Evolutionary conservation across 805 yeast genomes (phyloP), one percentile per base, ranked within the genome.

Genomic region (Isabelozyma pseudorhagii): DNA sequence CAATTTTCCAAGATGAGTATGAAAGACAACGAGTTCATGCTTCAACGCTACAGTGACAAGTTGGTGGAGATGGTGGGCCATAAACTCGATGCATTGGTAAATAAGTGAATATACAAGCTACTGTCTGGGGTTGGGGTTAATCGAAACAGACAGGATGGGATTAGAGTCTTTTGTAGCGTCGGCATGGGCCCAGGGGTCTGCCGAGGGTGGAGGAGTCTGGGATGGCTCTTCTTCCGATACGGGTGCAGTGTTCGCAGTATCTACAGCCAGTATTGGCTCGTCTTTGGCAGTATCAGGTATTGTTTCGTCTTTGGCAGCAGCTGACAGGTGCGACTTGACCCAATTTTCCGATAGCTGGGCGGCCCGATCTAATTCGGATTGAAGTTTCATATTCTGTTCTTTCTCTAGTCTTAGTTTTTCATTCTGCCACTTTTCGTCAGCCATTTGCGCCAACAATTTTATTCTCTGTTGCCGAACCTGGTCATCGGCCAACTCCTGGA

Each of bases 401-500:
- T 63, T 55, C 53, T 72, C 72, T 44, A 69, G 56, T 14, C 71
- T 53, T 14, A 56, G 45, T 53, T 73, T 73, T 49, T 74, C 79
- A 38, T 55, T 40, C 4, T 57, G 50, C 74, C 80, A 71, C 48
- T 74, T 71, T 29, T 63, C 66, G 43, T 77, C 79, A 8, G 77
- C 80, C 42, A 75, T 75, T 45, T 66, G 64, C 3, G 83, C 82
- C 54, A 82, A 67, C 8, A 74, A 55, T 60, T 81, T 79, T 54
- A 88, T 71, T 13, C 70, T 71, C 40, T 71, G 72, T 45, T 82
- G 81, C 38, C 96, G 72, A 29, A 69, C 58, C 56, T 81, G 73
- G 56, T 89, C 96, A 2, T 67, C 69, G 1, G 77, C 54, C 39
- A 89, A 74, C 52, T 89, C 96, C 38, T 76, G 71, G 17, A 89